Percentiles rank a stretch among this genome's conserved stretches.
Conservation (phyloP, 2,329 filamentous ascomycete genomes). For the Diaporthe nobilis region DNA sequence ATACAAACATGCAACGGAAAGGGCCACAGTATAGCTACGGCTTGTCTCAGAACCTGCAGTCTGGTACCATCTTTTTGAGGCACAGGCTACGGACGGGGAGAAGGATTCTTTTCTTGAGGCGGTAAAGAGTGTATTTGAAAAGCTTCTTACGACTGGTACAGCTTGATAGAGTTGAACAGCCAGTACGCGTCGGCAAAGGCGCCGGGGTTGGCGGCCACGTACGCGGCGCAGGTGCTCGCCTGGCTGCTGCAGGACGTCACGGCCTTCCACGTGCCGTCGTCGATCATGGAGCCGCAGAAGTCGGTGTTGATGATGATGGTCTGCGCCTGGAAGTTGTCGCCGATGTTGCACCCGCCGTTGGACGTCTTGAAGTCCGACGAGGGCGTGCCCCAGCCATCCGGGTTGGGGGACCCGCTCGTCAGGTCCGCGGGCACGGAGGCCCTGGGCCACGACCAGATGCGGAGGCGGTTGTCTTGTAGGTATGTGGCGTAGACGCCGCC, state of each 20-base stretch:
- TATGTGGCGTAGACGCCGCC: conserved; percentile 59
- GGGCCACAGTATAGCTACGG: no score
- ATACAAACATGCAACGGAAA: no score
- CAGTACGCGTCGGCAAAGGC: conserved; percentile 72
- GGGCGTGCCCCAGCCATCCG: conserved; percentile 57
- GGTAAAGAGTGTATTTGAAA: no score
- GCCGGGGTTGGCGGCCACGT: conserved; percentile 68
- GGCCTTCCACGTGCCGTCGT: conserved; percentile 41
- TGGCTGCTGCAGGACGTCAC: conserved; percentile 42
- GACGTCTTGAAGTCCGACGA: conserved; percentile 52
- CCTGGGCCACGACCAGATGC: conserved; percentile 61
- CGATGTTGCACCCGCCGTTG: conserved; percentile 66
- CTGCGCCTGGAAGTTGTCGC: conserved; percentile 66
- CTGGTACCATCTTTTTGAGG: no score
- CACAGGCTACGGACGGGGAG: no score
- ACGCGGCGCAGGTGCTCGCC: conserved; percentile 62
- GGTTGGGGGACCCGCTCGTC: conserved; percentile 54
- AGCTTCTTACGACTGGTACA: conserved; percentile 46
- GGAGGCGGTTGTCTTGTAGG: conserved; percentile 57
- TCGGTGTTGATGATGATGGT: conserved; percentile 59
- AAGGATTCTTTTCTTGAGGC: no score
- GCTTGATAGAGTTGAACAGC: conserved; percentile 63
- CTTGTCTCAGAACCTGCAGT: no score
- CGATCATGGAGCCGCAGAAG: conserved; percentile 49
- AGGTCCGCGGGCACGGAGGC: conserved; percentile 58